phyloP scores from a whole-genome alignment of 2,329 filamentous ascomycete species.

The Anthostomella pinea region DNA sequence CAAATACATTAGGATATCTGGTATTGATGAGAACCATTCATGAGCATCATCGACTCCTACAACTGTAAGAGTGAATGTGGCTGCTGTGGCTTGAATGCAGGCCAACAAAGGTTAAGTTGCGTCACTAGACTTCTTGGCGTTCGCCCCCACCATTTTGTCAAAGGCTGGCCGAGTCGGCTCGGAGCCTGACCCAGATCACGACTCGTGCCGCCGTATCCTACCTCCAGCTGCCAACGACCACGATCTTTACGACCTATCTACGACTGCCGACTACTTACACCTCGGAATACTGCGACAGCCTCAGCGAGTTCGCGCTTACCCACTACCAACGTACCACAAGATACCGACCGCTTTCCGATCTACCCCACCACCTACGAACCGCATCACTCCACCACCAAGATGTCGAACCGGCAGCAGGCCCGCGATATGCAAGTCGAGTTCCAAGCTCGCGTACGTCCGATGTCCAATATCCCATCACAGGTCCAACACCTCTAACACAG shows the following conservation, averaged over 20 bases:
- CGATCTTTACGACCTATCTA: no score
- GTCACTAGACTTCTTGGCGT: conserved; percentile 7
- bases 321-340: no score
- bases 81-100: conserved; percentile 5
- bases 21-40: no score
- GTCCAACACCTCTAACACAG: conserved; percentile 6
- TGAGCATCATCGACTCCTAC: background rate
- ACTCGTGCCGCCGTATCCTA: no score
- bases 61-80: background rate
- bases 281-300: no score
- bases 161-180: background rate
- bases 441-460: conserved; percentile 49
- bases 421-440: conserved; percentile 63
- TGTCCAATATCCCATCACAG: background rate
- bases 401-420: conserved; percentile 58
- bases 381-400: conserved; percentile 30
- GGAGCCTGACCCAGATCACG: no score
- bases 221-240: no score
- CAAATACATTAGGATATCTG: no score
- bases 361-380: conserved; percentile 2
- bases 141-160: conserved; percentile 1
- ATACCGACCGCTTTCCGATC: no score
- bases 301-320: no score
- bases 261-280: no score
- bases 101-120: background rate